These are phyloP conservation scores for Astrephomene gubernaculifera DNA, from an alignment of 139 green algal genomes.

Conservation along the genomic window DNA sequence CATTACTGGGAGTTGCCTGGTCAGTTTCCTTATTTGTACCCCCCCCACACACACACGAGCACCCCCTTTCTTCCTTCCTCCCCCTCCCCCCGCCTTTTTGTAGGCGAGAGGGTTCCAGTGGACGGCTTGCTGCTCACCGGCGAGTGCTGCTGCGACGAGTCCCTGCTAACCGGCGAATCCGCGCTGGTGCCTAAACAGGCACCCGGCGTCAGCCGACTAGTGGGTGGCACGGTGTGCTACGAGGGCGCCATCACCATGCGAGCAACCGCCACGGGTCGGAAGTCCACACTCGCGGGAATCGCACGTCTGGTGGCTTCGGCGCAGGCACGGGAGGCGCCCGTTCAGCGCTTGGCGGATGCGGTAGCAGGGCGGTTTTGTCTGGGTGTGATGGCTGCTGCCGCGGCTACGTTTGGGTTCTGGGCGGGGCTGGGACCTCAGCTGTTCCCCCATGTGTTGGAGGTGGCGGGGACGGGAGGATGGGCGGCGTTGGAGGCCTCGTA, in stretches of 20 bases:
- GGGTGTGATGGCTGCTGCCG: slow-evolving; percentile 87
- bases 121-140: slow-evolving; percentile 88
- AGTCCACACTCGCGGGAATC: slow-evolving; percentile 81
- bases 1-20: too few relatives aligned
- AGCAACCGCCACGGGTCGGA: slow-evolving; percentile 76
- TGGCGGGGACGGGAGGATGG: not conserved
- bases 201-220: slow-evolving; percentile 74
- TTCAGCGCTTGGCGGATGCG: slow-evolving; percentile 92
- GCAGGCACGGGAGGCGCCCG: slow-evolving; percentile 84
- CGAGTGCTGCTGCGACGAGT: slow-evolving; percentile 84
- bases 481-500: slow-evolving; percentile 45
- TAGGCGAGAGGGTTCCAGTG: slow-evolving; percentile 87
- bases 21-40: too few relatives aligned
- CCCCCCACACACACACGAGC: too few relatives aligned
- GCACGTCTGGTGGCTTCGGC: slow-evolving; percentile 80
- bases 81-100: not conserved
- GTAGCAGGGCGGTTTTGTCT: slow-evolving; percentile 94
- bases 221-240: slow-evolving; percentile 86
- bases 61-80: not conserved
- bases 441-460: slow-evolving; percentile 68
- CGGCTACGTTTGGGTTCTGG: slow-evolving; percentile 93
- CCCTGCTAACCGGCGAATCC: slow-evolving; percentile 82
- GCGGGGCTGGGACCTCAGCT: slow-evolving; percentile 45
- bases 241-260: slow-evolving; percentile 82
- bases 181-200: slow-evolving; percentile 66